Evolutionary conservation across 1,284 basidiomycete genomes (phyloP).

Genomic region (Cerioporus squamosus): DNA sequence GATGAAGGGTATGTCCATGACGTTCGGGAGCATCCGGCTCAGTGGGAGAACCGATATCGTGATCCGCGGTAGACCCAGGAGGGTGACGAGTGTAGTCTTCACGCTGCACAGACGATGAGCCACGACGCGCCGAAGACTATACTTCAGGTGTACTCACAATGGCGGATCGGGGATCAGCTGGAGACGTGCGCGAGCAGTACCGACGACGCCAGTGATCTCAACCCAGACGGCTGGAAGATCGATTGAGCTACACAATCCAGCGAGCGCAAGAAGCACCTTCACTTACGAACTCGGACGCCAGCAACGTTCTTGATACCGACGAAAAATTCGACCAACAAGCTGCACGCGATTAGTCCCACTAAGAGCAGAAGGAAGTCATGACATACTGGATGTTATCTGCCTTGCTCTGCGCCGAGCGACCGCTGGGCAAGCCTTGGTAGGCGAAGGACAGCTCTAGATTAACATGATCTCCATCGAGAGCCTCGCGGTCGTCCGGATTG

Average conservation of each 20-base stretch:
- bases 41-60: conserved; percentile 79
- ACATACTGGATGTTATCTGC: conserved; percentile 62
- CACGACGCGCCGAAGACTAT: not conserved
- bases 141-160: conserved; percentile 51
- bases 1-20: conserved; percentile 81
- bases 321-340: conserved; percentile 75
- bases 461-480: conserved; percentile 35
- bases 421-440: conserved; percentile 69
- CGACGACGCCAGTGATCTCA: conserved; percentile 76
- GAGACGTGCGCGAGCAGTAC: conserved; percentile 75
- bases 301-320: conserved; percentile 56
- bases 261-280: not conserved
- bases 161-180: conserved; percentile 81
- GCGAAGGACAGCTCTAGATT: conserved; percentile 81
- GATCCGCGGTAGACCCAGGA: conserved; percentile 81
- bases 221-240: conserved; percentile 65
- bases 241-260: not conserved
- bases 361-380: too few relatives aligned
- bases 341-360: conserved; percentile 4
- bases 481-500: conserved; percentile 29
- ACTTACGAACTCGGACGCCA: conserved; percentile 46
- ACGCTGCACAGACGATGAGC: conserved; percentile 29
- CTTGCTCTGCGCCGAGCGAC: conserved; percentile 42
- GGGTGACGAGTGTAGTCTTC: conserved; percentile 55
- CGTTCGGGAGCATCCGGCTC: conserved; percentile 69